Base-by-base conservation (phyloP, 495 filamentous ascomycete species). In the Podospora pseudoanserina region DNA sequence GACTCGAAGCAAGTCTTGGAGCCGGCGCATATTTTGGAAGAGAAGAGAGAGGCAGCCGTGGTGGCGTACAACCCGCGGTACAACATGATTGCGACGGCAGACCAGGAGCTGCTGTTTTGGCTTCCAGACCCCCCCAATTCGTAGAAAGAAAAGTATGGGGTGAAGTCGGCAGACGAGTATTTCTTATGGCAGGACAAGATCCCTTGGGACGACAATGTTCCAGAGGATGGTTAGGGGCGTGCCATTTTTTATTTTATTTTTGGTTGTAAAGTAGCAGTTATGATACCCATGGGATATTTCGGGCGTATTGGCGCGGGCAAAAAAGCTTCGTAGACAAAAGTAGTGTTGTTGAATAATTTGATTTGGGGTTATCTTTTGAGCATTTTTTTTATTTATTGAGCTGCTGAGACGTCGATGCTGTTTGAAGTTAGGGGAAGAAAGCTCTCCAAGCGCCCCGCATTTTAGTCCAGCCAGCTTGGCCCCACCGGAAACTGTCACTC, bases 71-170 rank as follows among this genome's bases (percentile, higher is more conserved):
- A 97, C 78, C 96, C 92, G 6, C 84, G 92, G 58, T 92, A 88
- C 78, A 96, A 97, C 77, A 87, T 97, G 83, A 81, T 97, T 69
- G 93, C 91, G 18, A 93, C 88, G 55, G 96, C 90, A 5, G 93
- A 98, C 73, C 89, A 89, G 73, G 94, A 97, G 69, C 82, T 94
- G 66, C 80, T 95, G 60, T 92, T 99, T 68, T 98, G 95, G 94
- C 77, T 96, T 39, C 95, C 95, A 19, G 91, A 93, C 80, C 81
- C 84, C 65, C 85, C 23, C 23, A 23, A 91, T 75, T 77, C 72
- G 9, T 83, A 80, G 69, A 19, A 62, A 9, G 67, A 68, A 19
- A 60, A 9, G 67, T 18, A 26, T 3, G 5, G 26, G 58, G n/a
- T 16, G 39, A 49, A 16, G 39, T 49, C 39, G 39, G 7, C 7